phyloP scores from a whole-genome alignment of 768 basidiomycete species.

The Kwoniella botswanensis region DNA sequence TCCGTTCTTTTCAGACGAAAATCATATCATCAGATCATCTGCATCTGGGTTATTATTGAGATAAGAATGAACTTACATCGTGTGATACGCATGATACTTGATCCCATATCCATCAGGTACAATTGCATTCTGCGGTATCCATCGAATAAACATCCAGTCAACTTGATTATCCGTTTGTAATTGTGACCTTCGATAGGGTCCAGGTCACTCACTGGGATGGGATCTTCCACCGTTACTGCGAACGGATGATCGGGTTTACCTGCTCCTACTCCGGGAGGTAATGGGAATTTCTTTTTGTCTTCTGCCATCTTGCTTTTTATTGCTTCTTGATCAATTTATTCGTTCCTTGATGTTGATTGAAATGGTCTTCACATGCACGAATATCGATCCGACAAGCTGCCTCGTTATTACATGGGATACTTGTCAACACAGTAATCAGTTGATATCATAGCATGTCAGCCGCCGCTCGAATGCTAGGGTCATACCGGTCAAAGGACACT shows the following conservation, averaged over 20 bases:
- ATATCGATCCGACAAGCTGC: too few species aligned
- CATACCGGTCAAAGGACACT: not conserved
- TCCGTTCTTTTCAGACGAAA: constrained; percentile 34
- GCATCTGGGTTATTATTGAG: not conserved
- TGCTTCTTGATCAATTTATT: not conserved
- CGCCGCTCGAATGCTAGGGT: too few species aligned
- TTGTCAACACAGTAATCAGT: too few species aligned
- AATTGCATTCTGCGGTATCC: constrained; percentile 44
- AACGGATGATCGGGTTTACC: constrained; percentile 54
- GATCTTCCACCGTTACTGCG: constrained; percentile 52
- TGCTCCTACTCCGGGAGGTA: constrained; percentile 43
- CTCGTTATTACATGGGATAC: too few species aligned
- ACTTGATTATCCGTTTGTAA: not conserved
- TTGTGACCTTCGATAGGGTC: too few species aligned
- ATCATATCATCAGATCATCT: not conserved
- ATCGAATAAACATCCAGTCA: not conserved
- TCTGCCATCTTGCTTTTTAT: constrained; percentile 2
- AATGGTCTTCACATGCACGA: not conserved
- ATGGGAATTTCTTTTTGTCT: constrained; percentile 29
- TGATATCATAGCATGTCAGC: too few species aligned
- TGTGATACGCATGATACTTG: constrained; percentile 56
- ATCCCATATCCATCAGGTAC: constrained; percentile 55
- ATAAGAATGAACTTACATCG: constrained; percentile 39
- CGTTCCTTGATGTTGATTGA: not conserved
- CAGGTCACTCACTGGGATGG: constrained; percentile 39